These are phyloP conservation scores for Microbotryum scabiosae DNA, from an alignment of 1,284 basidiomycete species.

Conservation along the genomic window DNA sequence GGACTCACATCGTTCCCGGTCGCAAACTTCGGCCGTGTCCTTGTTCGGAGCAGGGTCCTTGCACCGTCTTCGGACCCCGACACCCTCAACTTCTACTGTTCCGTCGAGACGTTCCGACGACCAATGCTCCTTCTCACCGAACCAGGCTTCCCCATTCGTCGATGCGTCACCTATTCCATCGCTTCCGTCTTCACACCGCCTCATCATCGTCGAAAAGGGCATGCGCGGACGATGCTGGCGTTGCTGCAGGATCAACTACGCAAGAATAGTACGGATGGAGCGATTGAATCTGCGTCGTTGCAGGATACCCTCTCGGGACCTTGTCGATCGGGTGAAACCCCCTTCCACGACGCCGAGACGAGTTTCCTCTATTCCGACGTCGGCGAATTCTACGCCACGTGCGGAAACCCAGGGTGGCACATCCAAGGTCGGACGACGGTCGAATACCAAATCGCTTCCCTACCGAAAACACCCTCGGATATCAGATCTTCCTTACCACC, in stretches of 20 bases:
- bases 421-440: conserved; percentile 43
- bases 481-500: conserved; percentile 1
- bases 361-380: conserved; percentile 57
- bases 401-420: conserved; percentile 43
- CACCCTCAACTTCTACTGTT: conserved; percentile 45
- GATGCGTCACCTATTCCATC: conserved; percentile 45
- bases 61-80: conserved; percentile 42
- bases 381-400: conserved; percentile 50
- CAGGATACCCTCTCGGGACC: too few species aligned
- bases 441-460: conserved; percentile 41
- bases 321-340: conserved; percentile 40
- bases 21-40: background rate
- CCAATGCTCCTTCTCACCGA: conserved; percentile 26
- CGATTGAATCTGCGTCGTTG: background rate
- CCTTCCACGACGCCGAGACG: conserved; percentile 35
- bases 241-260: conserved; percentile 50
- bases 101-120: conserved; percentile 45
- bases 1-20: background rate
- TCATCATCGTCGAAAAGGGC: conserved; percentile 46
- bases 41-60: conserved; percentile 42
- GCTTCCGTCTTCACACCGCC: conserved; percentile 50
- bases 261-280: conserved; percentile 37
- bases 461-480: background rate
- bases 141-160: conserved; percentile 38
- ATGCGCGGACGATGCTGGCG: conserved; percentile 50